Evolutionary conservation across 1,284 basidiomycete species (phyloP).

Genomic region (Testicularia cyperi): DNA sequence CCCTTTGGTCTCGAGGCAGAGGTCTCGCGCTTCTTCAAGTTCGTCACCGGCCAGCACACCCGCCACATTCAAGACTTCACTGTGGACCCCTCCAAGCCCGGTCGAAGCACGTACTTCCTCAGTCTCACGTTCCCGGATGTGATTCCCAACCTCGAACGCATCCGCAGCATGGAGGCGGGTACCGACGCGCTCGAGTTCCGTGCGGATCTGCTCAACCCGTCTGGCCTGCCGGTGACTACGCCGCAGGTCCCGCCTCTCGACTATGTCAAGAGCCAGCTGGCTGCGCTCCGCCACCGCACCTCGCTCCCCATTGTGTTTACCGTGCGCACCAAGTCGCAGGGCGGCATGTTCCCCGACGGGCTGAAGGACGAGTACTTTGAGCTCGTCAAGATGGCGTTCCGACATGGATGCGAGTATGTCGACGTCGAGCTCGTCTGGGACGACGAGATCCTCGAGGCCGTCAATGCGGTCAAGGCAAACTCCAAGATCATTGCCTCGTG

Average conservation of each 20-base stretch:
- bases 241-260: slow-evolving; percentile 70
- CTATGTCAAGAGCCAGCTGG: slow-evolving; percentile 81
- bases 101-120: slow-evolving; percentile 76
- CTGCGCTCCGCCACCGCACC: slow-evolving; percentile 75
- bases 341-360: slow-evolving; percentile 85
- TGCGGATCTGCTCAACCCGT: slow-evolving; percentile 78
- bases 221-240: slow-evolving; percentile 57
- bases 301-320: slow-evolving; percentile 88
- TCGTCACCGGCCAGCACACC: slow-evolving; percentile 74
- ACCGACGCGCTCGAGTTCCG: slow-evolving; percentile 90
- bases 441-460: slow-evolving; percentile 67
- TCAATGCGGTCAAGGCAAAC: slow-evolving; percentile 70
- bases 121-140: slow-evolving; percentile 89
- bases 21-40: slow-evolving; percentile 76
- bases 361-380: slow-evolving; percentile 74
- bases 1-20: slow-evolving; percentile 54
- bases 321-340: slow-evolving; percentile 82
- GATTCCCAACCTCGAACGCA: slow-evolving; percentile 69
- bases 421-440: slow-evolving; percentile 85
- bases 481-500: slow-evolving; percentile 86
- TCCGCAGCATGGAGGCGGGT: slow-evolving; percentile 77
- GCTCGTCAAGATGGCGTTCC: slow-evolving; percentile 76
- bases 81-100: slow-evolving; percentile 12
- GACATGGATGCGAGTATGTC: slow-evolving; percentile 85
- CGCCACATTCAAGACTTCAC: slow-evolving; percentile 69